Conservation (phyloP, 768 basidiomycete species). For the Lactarius trivialis region DNA sequence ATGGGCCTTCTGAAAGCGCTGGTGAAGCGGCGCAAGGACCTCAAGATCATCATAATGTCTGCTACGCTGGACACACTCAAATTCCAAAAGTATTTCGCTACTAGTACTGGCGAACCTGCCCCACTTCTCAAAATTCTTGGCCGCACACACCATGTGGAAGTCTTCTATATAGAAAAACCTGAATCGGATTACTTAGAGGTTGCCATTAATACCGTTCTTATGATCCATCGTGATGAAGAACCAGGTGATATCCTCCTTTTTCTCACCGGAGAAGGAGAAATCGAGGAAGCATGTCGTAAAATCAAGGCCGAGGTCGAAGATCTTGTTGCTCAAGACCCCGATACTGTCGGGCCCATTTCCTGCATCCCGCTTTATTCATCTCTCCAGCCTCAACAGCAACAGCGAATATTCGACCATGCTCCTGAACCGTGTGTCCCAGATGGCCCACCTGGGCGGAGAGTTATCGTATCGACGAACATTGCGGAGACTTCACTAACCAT, state of each 20-base stretch:
- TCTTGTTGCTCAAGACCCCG: constrained; percentile 59
- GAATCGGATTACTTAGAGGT: constrained; percentile 97
- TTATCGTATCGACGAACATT: constrained; percentile 94
- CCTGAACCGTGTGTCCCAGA: constrained; percentile 53
- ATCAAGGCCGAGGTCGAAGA: constrained; percentile 90
- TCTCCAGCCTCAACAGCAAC: constrained; percentile 90
- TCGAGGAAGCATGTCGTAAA: constrained; percentile 91
- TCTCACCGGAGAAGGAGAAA: constrained; percentile 97
- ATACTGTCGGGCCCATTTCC: constrained; percentile 74
- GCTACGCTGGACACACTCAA: constrained; percentile 96
- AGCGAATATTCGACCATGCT: constrained; percentile 90
- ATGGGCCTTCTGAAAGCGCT: constrained; percentile 93
- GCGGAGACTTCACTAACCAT: constrained; percentile 97
- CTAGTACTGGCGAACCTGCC: constrained; percentile 40
- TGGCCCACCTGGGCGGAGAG: constrained; percentile 82
- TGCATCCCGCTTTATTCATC: constrained; percentile 96
- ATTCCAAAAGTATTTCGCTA: constrained; percentile 89
- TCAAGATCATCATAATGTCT: constrained; percentile 98
- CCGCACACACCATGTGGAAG: constrained; percentile 91
- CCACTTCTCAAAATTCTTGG: constrained; percentile 90
- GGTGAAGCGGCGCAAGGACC: constrained; percentile 71
- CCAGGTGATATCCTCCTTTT: constrained; percentile 91
- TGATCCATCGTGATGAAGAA: constrained; percentile 95
- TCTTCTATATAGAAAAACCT: constrained; percentile 88
- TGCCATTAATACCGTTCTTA: constrained; percentile 89